These are phyloP conservation scores for Phaeotremella fagi DNA, from an alignment of 768 basidiomycete genomes.

Conservation along the genomic window DNA sequence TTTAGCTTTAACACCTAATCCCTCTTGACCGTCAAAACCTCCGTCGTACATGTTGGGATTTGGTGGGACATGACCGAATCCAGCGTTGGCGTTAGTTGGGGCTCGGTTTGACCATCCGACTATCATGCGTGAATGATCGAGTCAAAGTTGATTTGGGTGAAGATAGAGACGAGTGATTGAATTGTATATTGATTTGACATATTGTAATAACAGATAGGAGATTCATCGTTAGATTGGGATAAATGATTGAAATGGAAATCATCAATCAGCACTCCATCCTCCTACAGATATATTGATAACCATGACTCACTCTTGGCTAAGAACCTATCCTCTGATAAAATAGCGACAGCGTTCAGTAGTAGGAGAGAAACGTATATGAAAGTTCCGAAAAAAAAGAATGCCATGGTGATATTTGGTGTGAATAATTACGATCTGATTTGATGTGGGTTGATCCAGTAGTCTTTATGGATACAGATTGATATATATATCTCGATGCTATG, in stretches of 20 bases:
- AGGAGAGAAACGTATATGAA: slow-evolving; percentile 82
- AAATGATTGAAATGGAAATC: too few relatives aligned
- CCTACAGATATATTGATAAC: too few relatives aligned
- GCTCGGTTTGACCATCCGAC: slow-evolving; percentile 73
- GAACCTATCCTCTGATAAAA: slow-evolving; percentile 94
- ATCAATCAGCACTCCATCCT: too few relatives aligned
- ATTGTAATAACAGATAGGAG: too few relatives aligned
- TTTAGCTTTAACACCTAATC: slow-evolving; percentile 69
- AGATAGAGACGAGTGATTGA: too few relatives aligned
- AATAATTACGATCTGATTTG: too few relatives aligned
- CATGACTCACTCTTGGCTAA: slow-evolving; percentile 72
- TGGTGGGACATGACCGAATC: slow-evolving; percentile 38
- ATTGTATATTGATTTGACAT: too few relatives aligned
- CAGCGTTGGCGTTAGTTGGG: slow-evolving; percentile 29
- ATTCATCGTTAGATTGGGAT: too few relatives aligned
- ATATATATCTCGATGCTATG: too few relatives aligned
- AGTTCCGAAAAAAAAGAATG: slow-evolving; percentile 44
- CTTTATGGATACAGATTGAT: too few relatives aligned
- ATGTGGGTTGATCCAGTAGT: too few relatives aligned
- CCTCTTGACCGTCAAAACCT: slow-evolving; percentile 49
- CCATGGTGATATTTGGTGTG: slow-evolving; percentile 24
- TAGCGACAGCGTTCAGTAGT: slow-evolving; percentile 87
- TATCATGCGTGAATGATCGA: slow-evolving; percentile 43
- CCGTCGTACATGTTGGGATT: slow-evolving; percentile 36
- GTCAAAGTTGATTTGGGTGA: neutral